These are phyloP conservation scores for Arthrobotrys musiformis DNA, from an alignment of 2,329 filamentous ascomycete genomes.

Conservation along the genomic window DNA sequence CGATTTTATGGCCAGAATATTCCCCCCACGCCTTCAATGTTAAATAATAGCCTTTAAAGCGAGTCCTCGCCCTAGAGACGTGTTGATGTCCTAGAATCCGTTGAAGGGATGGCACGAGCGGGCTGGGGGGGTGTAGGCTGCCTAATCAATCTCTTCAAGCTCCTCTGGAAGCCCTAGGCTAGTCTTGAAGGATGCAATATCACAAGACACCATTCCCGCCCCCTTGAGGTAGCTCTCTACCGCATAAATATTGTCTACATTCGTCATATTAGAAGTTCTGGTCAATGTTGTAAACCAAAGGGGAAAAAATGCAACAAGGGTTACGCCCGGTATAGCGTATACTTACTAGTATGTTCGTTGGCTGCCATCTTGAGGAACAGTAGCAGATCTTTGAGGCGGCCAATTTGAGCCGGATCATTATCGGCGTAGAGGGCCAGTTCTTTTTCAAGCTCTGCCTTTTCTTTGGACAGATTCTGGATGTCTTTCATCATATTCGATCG, in stretches of 20 bases:
- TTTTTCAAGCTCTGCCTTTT: slow-evolving; percentile 52
- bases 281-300: too few species aligned
- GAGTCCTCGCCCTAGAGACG: too few species aligned
- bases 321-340: neutral
- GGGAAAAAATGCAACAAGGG: neutral
- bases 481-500: slow-evolving; percentile 35
- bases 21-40: too few species aligned
- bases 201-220: slow-evolving; percentile 36
- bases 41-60: too few species aligned
- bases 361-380: slow-evolving; percentile 54
- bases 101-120: neutral
- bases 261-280: neutral
- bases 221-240: slow-evolving; percentile 57
- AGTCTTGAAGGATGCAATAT: slow-evolving; percentile 28
- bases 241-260: slow-evolving; percentile 58
- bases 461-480: slow-evolving; percentile 35
- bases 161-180: slow-evolving; percentile 41
- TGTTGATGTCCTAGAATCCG: too few species aligned
- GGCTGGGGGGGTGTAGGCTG: neutral
- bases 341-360: slow-evolving; percentile 57
- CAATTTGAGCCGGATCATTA: slow-evolving; percentile 52
- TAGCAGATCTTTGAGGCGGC: slow-evolving; percentile 40
- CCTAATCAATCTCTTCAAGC: slow-evolving; percentile 41
- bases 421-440: slow-evolving; percentile 56
- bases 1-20: too few species aligned